Percentiles rank a stretch among this genome's conserved stretches.
These are phyloP conservation scores for Cokeromyces recurvatus DNA, from an alignment of 371 early-diverging fungal species.

Conservation along the genomic window DNA sequence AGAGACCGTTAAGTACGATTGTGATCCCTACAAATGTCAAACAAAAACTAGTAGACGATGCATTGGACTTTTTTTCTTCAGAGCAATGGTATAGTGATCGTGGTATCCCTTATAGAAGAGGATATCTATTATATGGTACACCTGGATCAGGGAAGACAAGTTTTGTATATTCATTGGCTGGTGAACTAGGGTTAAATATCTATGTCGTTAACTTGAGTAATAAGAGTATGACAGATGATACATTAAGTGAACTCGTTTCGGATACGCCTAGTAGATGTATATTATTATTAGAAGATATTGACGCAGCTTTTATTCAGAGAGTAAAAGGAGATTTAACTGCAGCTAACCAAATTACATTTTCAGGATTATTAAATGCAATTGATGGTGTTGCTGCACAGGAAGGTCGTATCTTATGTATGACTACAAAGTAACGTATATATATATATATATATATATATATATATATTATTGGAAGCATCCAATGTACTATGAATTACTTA, in stretches of 20 bases:
- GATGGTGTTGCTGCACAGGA: slow-evolving; percentile 83
- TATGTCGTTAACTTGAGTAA: slow-evolving; percentile 89
- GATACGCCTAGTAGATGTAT: slow-evolving; percentile 90
- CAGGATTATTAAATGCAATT: slow-evolving; percentile 73
- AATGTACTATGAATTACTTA: not conserved
- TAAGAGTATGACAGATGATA: slow-evolving; percentile 87
- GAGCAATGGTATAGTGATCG: slow-evolving; percentile 87
- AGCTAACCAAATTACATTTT: slow-evolving; percentile 49
- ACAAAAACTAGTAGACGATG: slow-evolving; percentile 67
- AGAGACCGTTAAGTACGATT: slow-evolving; percentile 59
- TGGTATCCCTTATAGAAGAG: slow-evolving; percentile 91
- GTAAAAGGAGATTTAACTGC: slow-evolving; percentile 26
- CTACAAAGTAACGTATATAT: slow-evolving; percentile 83
- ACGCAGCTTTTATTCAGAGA: slow-evolving; percentile 86
- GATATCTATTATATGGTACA: slow-evolving; percentile 66
- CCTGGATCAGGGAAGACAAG: slow-evolving; percentile 89
- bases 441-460: not conserved
- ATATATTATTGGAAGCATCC: not conserved
- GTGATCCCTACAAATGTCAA: slow-evolving; percentile 61
- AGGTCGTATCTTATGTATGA: slow-evolving; percentile 77
- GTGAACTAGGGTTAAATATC: slow-evolving; percentile 89
- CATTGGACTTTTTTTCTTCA: slow-evolving; percentile 68
- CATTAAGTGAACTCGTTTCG: slow-evolving; percentile 80
- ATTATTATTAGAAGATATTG: slow-evolving; percentile 96
- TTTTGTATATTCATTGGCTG: slow-evolving; percentile 93